Conservation (phyloP, 345 rosid species). For the Microthlaspi erraticum region DNA sequence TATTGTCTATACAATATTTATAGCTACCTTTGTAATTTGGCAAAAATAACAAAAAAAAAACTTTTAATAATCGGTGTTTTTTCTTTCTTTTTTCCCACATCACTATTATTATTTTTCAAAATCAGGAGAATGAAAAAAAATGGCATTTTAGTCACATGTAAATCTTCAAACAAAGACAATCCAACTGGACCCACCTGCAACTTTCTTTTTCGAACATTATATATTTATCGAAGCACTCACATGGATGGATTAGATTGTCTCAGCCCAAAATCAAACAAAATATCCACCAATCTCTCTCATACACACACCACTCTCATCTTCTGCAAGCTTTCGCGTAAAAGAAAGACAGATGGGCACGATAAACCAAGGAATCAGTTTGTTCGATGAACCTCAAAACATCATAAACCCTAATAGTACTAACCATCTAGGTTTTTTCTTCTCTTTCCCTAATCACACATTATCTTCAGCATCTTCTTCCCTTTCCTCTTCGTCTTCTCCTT, state of each 20-base stretch:
- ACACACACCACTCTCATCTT: constrained; percentile 5
- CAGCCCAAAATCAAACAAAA: constrained; percentile 37
- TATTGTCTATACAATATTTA: constrained; percentile 4
- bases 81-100: neutral
- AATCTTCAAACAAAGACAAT: constrained; percentile 27
- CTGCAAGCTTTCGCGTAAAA: constrained; percentile 28
- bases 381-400: constrained; percentile 59
- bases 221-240: constrained; percentile 33
- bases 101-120: neutral
- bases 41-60: neutral
- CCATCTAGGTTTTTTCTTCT: constrained; percentile 65
- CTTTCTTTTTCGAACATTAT: constrained; percentile 37
- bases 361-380: constrained; percentile 60
- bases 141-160: constrained; percentile 25
- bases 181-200: constrained; percentile 37
- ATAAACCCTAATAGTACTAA: constrained; percentile 39
- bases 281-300: constrained; percentile 8
- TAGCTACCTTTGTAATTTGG: neutral
- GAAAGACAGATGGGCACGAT: constrained; percentile 54
- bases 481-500: constrained; percentile 37
- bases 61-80: neutral
- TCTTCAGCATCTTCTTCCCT: constrained; percentile 32
- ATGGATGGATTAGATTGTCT: constrained; percentile 43
- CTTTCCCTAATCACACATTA: constrained; percentile 52
- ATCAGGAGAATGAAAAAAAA: neutral